phyloP scores from a whole-genome alignment of 768 basidiomycete species.

The Chalciporus piperatus region DNA sequence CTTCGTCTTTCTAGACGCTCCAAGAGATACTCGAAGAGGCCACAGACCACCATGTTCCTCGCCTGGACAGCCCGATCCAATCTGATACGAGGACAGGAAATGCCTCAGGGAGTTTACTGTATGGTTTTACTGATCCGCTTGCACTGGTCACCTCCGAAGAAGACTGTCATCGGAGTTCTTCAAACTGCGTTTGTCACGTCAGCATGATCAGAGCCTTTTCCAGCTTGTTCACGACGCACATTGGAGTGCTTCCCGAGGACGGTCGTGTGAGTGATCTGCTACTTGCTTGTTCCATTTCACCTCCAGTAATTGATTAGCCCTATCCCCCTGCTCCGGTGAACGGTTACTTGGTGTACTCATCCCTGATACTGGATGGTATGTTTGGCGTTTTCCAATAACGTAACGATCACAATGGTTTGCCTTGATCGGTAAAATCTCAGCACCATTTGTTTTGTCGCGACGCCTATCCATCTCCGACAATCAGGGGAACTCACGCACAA shows the following conservation, averaged over 20 bases:
- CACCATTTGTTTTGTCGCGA: background rate
- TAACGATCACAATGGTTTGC: background rate
- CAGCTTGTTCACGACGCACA: background rate
- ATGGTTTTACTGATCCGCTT: background rate
- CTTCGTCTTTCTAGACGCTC: too few relatives aligned
- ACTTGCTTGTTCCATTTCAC: background rate
- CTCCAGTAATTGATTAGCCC: background rate
- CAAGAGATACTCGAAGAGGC: too few relatives aligned
- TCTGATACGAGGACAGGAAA: background rate
- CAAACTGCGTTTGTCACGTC: background rate
- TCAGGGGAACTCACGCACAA: background rate
- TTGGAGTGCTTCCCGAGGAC: background rate
- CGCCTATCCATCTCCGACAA: background rate
- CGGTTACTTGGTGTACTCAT: background rate
- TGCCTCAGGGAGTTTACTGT: too few relatives aligned
- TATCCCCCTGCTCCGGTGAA: background rate
- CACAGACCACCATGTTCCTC: too few relatives aligned
- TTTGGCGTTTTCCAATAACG: background rate
- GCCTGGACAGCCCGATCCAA: too few relatives aligned
- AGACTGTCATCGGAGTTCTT: background rate
- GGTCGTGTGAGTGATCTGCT: background rate
- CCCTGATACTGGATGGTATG: background rate
- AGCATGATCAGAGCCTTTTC: background rate
- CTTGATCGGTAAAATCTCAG: background rate
- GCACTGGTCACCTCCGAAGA: background rate